Percentiles rank a stretch among this genome's conserved stretches.
Conservation (phyloP, 1,139 yeast genomes). For the Sugiyamaella castrensis region DNA sequence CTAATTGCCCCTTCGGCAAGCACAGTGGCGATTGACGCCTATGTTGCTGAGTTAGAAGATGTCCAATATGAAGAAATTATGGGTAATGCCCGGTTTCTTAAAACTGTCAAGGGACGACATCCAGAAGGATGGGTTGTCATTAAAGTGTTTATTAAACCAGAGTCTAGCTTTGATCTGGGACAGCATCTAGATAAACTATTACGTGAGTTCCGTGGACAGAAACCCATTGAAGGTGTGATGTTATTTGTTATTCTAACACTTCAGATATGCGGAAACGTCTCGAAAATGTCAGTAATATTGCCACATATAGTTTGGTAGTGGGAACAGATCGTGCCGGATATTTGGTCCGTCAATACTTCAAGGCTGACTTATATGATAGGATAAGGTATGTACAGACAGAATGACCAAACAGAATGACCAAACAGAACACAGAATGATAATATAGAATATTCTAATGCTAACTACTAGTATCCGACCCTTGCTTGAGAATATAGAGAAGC, state of each 20-base stretch:
- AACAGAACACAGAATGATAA: neutral
- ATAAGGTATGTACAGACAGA: constrained; percentile 42
- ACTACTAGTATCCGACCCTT: constrained; percentile 69
- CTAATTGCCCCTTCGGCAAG: constrained; percentile 86
- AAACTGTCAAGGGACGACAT: constrained; percentile 68
- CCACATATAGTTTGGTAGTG: constrained; percentile 69
- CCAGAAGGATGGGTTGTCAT: constrained; percentile 71
- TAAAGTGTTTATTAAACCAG: constrained; percentile 79
- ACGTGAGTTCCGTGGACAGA: too few species aligned
- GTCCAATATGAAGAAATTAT: constrained; percentile 70
- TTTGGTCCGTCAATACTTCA: constrained; percentile 74
- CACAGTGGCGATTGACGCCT: constrained; percentile 87
- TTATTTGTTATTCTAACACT: constrained; percentile 1
- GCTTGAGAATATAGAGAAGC: constrained; percentile 73
- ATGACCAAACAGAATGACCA: too few species aligned
- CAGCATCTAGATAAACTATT: constrained; percentile 18
- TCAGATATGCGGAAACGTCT: constrained; percentile 10
- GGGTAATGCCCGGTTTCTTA: constrained; percentile 75
- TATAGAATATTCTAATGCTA: too few species aligned
- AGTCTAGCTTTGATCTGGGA: constrained; percentile 39
- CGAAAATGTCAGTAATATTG: constrained; percentile 45
- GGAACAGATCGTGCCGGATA: constrained; percentile 95
- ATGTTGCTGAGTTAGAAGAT: constrained; percentile 71
- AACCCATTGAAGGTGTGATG: too few species aligned
- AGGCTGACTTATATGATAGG: constrained; percentile 79